These are phyloP conservation scores for Leccinum arenicola DNA, from an alignment of 768 basidiomycete genomes.

Conservation along the genomic window DNA sequence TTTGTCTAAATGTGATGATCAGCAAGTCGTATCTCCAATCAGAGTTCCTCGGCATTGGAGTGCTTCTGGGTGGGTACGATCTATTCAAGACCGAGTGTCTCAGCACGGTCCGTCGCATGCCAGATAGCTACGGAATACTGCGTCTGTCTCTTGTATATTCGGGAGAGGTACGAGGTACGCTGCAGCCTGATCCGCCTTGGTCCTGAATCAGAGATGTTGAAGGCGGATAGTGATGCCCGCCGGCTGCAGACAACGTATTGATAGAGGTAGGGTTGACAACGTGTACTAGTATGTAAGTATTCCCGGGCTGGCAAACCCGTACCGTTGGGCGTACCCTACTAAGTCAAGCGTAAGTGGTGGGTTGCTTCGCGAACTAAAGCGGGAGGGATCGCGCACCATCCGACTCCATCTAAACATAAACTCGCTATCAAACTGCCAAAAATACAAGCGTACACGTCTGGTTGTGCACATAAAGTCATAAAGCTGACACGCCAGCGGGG, in stretches of 20 bases:
- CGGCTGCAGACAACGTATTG: background rate
- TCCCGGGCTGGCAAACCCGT: background rate
- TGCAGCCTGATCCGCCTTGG: slow-evolving; percentile 42
- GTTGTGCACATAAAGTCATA: background rate
- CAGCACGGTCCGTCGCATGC: background rate
- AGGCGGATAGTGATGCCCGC: slow-evolving; percentile 18
- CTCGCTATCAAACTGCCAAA: background rate
- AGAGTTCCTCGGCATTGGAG: background rate
- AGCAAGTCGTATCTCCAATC: background rate
- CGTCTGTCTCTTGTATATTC: slow-evolving; percentile 36
- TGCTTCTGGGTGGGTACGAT: background rate
- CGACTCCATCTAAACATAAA: background rate
- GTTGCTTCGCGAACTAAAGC: background rate
- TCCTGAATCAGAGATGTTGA: slow-evolving; percentile 47
- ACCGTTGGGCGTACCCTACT: background rate
- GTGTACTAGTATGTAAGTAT: background rate
- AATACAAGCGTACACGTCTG: background rate
- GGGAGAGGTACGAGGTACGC: slow-evolving; percentile 49
- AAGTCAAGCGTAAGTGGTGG: background rate
- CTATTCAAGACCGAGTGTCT: background rate
- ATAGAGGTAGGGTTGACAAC: background rate
- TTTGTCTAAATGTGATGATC: background rate
- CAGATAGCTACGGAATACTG: background rate
- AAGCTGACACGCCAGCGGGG: slow-evolving; percentile 4
- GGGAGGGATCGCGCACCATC: background rate